These are phyloP conservation scores for Ilyonectria sp. DNA, from an alignment of 2,329 filamentous ascomycete genomes.

Conservation along the genomic window DNA sequence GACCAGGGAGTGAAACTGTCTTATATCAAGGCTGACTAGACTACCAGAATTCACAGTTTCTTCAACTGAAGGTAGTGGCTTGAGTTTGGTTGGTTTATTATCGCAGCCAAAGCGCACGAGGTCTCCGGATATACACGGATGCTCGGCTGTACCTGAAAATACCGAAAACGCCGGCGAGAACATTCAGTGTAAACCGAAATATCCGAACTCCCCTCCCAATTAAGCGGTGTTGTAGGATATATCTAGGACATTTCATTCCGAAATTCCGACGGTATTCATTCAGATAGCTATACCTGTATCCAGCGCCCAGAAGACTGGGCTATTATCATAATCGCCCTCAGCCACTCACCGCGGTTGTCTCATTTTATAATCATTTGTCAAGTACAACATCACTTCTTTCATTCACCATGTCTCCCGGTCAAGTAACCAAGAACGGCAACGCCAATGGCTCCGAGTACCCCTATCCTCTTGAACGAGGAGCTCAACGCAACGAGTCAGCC, in stretches of 20 bases:
- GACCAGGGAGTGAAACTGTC: background rate
- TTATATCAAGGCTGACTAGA: too few relatives aligned
- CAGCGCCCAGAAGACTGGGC: too few relatives aligned
- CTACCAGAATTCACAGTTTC: too few relatives aligned
- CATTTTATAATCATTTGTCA: background rate
- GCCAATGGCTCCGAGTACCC: background rate
- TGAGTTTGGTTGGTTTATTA: too few relatives aligned
- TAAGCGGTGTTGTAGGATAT: too few relatives aligned
- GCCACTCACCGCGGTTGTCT: background rate
- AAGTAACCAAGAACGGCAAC: background rate
- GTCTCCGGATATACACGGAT: background rate
- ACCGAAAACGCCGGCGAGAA: background rate
- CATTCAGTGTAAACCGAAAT: background rate
- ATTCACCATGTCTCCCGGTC: background rate
- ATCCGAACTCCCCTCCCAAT: too few relatives aligned
- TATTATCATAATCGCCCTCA: background rate
- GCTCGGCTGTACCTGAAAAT: background rate
- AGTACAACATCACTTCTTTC: background rate
- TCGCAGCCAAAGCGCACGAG: too few relatives aligned
- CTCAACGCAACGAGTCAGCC: constrained; percentile 7
- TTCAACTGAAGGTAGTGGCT: too few relatives aligned
- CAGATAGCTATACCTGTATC: too few relatives aligned
- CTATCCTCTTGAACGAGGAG: constrained; percentile 1
- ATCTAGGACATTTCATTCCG: too few relatives aligned
- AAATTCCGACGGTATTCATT: too few relatives aligned